phyloP scores from a whole-genome alignment of 495 filamentous ascomycete genomes.

The Penicillium taxi region DNA sequence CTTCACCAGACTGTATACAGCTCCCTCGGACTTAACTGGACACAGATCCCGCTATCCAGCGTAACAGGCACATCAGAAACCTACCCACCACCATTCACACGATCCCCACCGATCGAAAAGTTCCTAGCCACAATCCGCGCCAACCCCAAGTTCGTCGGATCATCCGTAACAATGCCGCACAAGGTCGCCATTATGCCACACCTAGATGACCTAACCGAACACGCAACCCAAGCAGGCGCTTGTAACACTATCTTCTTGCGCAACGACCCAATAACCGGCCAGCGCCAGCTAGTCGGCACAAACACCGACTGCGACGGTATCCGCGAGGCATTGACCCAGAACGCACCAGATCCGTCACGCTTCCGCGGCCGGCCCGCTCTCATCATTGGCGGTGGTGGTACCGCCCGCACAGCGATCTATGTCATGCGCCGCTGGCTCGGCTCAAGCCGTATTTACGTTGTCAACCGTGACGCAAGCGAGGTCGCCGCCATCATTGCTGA shows the following conservation, averaged over 20 bases:
- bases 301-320: constrained; percentile 73
- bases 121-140: constrained; percentile 42
- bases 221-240: constrained; percentile 59
- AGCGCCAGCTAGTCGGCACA: constrained; percentile 50
- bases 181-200: constrained; percentile 63
- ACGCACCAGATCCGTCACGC: constrained; percentile 32
- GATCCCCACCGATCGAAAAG: constrained; percentile 36
- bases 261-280: constrained; percentile 28
- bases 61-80: constrained; percentile 27
- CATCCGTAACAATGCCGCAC: constrained; percentile 68
- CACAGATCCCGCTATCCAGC: constrained; percentile 45
- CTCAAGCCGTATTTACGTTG: constrained; percentile 59
- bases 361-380: constrained; percentile 51
- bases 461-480: constrained; percentile 57
- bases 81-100: constrained; percentile 32
- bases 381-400: constrained; percentile 61
- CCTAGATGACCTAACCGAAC: constrained; percentile 59
- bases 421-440: constrained; percentile 57
- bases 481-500: constrained; percentile 55
- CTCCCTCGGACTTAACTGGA: constrained; percentile 50
- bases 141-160: constrained; percentile 50
- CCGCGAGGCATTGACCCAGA: constrained; percentile 58
- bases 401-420: constrained; percentile 62
- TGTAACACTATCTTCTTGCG: constrained; percentile 67
- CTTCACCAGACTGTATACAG: constrained; percentile 60